Conservation (phyloP, 2,329 filamentous ascomycete species). For the Scopulariopsis brevicaulis region DNA sequence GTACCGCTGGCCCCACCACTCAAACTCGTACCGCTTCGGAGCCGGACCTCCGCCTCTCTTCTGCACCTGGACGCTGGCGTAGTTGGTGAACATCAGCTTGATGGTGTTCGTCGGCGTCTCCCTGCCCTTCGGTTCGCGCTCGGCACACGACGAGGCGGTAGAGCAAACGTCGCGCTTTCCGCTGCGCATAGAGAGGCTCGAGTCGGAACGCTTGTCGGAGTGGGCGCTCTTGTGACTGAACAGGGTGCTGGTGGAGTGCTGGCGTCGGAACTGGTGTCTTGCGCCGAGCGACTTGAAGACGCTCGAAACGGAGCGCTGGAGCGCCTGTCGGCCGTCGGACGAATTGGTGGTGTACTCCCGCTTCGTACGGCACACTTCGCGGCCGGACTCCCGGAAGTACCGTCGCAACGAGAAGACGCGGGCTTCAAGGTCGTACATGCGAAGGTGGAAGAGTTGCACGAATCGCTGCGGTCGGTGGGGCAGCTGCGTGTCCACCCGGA, state of each 20-base stretch:
- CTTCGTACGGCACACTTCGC: slow-evolving; percentile 81
- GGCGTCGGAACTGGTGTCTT: slow-evolving; percentile 1
- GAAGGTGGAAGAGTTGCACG: slow-evolving; percentile 78
- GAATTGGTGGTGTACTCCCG: slow-evolving; percentile 47
- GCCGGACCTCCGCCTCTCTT: slow-evolving; percentile 49
- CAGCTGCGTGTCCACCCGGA: slow-evolving; percentile 65
- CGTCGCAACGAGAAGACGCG: slow-evolving; percentile 84
- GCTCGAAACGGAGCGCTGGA: slow-evolving; percentile 5
- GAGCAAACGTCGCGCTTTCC: background rate
- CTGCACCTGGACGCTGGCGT: slow-evolving; percentile 78
- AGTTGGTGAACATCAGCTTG: slow-evolving; percentile 93
- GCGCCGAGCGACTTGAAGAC: slow-evolving; percentile 4
- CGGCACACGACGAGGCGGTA: background rate
- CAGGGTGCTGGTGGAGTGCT: slow-evolving; percentile 1
- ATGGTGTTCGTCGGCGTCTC: slow-evolving; percentile 53
- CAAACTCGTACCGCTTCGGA: slow-evolving; percentile 75
- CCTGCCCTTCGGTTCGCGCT: background rate
- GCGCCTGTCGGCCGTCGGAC: background rate
- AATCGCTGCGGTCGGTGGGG: slow-evolving; percentile 20
- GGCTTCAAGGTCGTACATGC: slow-evolving; percentile 82
- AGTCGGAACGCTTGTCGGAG: background rate
- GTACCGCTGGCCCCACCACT: slow-evolving; percentile 86
- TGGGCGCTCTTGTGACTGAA: slow-evolving; percentile 3
- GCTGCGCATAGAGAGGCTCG: slow-evolving; percentile 1
- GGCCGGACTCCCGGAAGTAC: slow-evolving; percentile 85